These are phyloP conservation scores for Cadophora sp. DNA, from an alignment of 2,329 filamentous ascomycete species.

Conservation along the genomic window DNA sequence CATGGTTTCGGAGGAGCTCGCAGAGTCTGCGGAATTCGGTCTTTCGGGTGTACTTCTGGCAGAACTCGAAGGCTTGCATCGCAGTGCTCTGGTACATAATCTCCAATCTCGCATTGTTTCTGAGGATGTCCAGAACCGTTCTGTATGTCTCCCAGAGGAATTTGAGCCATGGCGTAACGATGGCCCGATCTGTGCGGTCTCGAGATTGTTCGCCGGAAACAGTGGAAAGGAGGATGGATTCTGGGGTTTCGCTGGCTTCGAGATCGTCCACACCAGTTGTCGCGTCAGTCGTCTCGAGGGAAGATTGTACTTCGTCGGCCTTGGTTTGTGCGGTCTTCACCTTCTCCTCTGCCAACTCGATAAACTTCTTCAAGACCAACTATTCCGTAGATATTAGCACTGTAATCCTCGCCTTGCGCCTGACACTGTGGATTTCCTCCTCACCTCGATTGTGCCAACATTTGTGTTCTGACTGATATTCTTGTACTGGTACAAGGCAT, in stretches of 20 bases:
- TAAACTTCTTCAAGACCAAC: constrained; percentile 96
- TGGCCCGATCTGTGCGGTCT: constrained; percentile 95
- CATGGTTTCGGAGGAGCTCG: constrained; percentile 96
- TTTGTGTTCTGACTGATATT: constrained; percentile 99
- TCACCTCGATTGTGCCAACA: constrained; percentile 93
- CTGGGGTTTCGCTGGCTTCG: constrained; percentile 95
- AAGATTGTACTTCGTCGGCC: constrained; percentile 92
- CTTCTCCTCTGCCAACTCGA: constrained; percentile 95
- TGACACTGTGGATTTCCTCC: constrained; percentile 27
- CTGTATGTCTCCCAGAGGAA: constrained; percentile 99
- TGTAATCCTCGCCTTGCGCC: not conserved
- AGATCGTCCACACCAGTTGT: constrained; percentile 88
- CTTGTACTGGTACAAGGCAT: constrained; percentile 99
- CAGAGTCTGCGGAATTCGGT: constrained; percentile 98
- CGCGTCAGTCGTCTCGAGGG: constrained; percentile 76
- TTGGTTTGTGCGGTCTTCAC: constrained; percentile 95
- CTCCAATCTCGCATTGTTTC: constrained; percentile 98
- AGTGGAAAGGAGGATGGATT: constrained; percentile 96
- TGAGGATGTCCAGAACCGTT: constrained; percentile 96
- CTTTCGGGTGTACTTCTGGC: constrained; percentile 97
- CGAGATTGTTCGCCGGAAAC: constrained; percentile 97
- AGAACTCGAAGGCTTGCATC: constrained; percentile 98
- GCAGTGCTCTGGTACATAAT: constrained; percentile 98
- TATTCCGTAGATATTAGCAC: constrained; percentile 46
- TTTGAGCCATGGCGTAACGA: constrained; percentile 99